Evolutionary conservation across 2,329 filamentous ascomycete species (phyloP), one percentile per base, ranked within the genome.

Genomic region (Volutella citrinella): DNA sequence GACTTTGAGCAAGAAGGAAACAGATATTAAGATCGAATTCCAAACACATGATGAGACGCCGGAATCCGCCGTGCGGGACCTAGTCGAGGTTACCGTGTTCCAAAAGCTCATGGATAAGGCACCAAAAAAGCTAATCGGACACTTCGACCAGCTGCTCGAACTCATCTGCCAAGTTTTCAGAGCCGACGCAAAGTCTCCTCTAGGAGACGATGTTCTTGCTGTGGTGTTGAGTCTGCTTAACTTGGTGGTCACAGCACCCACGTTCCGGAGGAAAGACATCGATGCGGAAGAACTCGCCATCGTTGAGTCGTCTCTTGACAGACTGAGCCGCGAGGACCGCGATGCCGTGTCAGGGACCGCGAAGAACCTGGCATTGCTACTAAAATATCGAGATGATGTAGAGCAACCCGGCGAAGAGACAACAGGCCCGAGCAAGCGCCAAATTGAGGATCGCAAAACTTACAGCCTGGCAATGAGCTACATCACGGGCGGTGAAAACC

Each of bases 401-500:
- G 68, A 77, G 19, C 66, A 70, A 5, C 54, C 61, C 1, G 55
- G 63, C 4, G 61, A 68, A 10, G 47, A 51, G 18, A 46, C 51
- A 1, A 54, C 64, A 2, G 58, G 59, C 7, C 68, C 64, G 6
- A 70, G 64, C 5, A 61, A 67, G 30, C 67, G 69, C 16, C 69
- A 76, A 34, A 50, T 73, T 11, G 78, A 83, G 48, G 79, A 83
- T 48, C 69, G 74, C 10, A 79, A 76, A 46, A 76, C 70, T 3
- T 81, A 84, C 49, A 70, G 64, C 34, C 64, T 84, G 12, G 80
- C 80, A 3, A 66, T 84, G 49, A 76, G 71, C 10, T 85, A 84
- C 57, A 75, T 84, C 28, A 78, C 73, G 3, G 54, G 60, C 19
- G 56, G 64, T 5, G 80, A 84, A 42, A 79, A 76, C 3, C 80